Conservation (phyloP, 2,329 filamentous ascomycete genomes). For the Ophiostoma perfectum region DNA sequence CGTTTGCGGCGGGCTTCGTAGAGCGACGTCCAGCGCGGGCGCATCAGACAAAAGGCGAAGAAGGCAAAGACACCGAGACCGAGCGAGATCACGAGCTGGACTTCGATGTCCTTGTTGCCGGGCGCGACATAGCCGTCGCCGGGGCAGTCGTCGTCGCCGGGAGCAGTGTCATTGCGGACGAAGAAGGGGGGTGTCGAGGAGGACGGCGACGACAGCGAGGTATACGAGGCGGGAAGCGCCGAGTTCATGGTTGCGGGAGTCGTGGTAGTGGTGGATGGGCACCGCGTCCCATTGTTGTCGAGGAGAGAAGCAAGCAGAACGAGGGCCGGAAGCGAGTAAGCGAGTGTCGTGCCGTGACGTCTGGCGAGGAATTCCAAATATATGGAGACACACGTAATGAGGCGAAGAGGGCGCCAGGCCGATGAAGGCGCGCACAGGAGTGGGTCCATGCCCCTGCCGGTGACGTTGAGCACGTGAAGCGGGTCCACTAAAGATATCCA, state of each 20-base stretch:
- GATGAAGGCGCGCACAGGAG: not conserved
- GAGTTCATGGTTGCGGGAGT: not conserved
- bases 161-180: not conserved
- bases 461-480: slow-evolving; percentile 11
- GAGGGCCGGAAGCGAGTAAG: not conserved
- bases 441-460: not conserved
- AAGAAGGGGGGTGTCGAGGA: slow-evolving; percentile 11
- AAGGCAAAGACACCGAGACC: slow-evolving; percentile 66
- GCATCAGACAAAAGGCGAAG: slow-evolving; percentile 72
- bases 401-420: not conserved
- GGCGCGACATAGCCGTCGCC: slow-evolving; percentile 33
- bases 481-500: too few relatives aligned
- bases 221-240: not conserved
- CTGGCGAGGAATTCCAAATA: not conserved
- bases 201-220: not conserved
- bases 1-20: slow-evolving; percentile 80
- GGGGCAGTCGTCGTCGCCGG: slow-evolving; percentile 27
- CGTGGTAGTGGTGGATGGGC: not conserved
- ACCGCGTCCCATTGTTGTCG: slow-evolving; percentile 1
- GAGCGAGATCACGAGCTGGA: slow-evolving; percentile 69
- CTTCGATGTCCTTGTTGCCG: slow-evolving; percentile 44
- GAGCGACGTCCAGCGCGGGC: slow-evolving; percentile 84
- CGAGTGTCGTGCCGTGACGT: not conserved
- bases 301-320: not conserved
- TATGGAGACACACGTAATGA: slow-evolving; percentile 9